Base-by-base conservation (phyloP, 805 yeast species). In the Jamesozyma lodderae region DNA sequence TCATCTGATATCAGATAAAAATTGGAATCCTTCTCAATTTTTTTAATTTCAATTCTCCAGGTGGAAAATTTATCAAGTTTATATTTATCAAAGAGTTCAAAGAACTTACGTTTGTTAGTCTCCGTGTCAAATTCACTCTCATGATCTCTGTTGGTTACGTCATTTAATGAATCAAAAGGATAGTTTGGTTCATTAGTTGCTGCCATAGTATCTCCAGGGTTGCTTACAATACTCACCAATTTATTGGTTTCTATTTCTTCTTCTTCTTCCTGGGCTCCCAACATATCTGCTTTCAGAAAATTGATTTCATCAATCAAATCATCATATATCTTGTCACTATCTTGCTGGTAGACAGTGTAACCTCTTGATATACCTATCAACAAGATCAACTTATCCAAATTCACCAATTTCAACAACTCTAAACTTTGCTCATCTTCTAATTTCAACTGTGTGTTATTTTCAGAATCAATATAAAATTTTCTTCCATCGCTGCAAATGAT, bases 1-100 rank as follows among this genome's bases (percentile, higher is more conserved):
- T 66, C 62, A 19, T 60, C 49, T 6, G 58, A 57, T 15, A 72
- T 41, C 1, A 42, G 38, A 18, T 59, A 52, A 47, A 63, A 75
- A 10, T 64, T 44, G 4, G 68, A 65, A 42, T 75, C 75, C n/a
- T 58, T 42, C 1, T 63, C 55, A 0, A 76, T 44, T 35, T 60
- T 62, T 10, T 51, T 46, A 9, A 67, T 55, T 49, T 73, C 77
- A 1, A 53, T 42, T 5, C 67, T 67, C 80, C 79, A 77, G 0
- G 69, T 47, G 2, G 68, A 59, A 40, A 51, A 69, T 0, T 77
- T 74, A 45, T 74, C 65, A 9, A 70, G 41, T 0, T 52, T 20
- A 17, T 48, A 32, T 8, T 49, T 57, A 4, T 52, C 51, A 8
- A 76, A 55, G 27, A 75, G 45, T 6, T 50, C 41, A 5, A 50